Percentiles rank a stretch among this genome's conserved stretches.
Conservation (phyloP, 2,329 filamentous ascomycete genomes). For the Lasiodiplodia gonubiensis region DNA sequence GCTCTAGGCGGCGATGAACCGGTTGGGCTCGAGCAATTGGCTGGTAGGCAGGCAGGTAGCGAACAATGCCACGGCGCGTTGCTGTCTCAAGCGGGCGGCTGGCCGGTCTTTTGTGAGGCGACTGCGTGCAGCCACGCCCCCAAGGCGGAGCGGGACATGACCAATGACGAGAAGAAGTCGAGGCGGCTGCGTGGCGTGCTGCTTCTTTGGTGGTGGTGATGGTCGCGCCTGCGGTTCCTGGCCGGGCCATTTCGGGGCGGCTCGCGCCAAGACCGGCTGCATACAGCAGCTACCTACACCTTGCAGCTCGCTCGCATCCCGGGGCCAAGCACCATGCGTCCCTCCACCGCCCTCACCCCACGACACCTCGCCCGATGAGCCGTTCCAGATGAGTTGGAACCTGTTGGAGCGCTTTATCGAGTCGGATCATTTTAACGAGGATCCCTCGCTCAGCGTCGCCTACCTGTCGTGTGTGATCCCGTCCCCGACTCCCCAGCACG, state of each 20-base stretch:
- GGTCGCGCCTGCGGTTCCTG: not conserved
- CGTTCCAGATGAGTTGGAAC: conserved; percentile 68
- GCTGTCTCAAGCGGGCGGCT: not conserved
- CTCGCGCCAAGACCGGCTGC: conserved; percentile 16
- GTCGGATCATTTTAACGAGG: conserved; percentile 91
- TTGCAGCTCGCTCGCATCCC: conserved; percentile 15
- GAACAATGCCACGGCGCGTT: not conserved
- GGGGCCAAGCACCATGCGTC: conserved; percentile 17
- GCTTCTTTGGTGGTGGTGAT: not conserved
- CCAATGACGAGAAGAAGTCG: not conserved
- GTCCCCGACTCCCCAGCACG: conserved; percentile 28
- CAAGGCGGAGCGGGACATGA: not conserved
- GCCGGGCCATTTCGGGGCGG: not conserved
- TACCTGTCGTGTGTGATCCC: conserved; percentile 76
- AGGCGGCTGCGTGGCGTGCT: not conserved
- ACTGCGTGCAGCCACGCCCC: not conserved
- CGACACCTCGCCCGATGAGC: conserved; percentile 25
- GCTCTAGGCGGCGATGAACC: conserved; percentile 37
- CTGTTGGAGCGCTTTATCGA: conserved; percentile 89
- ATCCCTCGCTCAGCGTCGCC: conserved; percentile 85
- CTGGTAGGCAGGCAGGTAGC: not conserved
- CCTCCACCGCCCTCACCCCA: conserved; percentile 11
- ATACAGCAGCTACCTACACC: conserved; percentile 14
- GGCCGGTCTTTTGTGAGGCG: not conserved
- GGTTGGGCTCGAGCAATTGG: conserved; percentile 19